Conservation (phyloP, 2,329 filamentous ascomycete genomes). For the Diplocarpon mali region DNA sequence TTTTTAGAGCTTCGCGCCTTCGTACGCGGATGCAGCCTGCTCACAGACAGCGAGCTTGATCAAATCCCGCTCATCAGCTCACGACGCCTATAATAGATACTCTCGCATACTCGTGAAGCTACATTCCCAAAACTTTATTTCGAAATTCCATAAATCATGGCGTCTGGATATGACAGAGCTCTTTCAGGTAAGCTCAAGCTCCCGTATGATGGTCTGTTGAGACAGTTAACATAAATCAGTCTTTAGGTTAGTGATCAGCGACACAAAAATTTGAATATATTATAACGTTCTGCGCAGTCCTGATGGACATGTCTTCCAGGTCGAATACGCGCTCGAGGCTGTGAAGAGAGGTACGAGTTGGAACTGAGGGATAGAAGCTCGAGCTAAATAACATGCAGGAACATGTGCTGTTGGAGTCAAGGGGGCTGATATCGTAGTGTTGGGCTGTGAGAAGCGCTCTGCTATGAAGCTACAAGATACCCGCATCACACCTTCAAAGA, state of each 20-base stretch:
- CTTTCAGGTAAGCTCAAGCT: constrained; percentile 68
- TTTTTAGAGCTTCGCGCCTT: constrained; percentile 12
- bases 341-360: constrained; percentile 76
- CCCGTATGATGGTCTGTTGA: constrained; percentile 33
- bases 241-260: constrained; percentile 55
- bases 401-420: constrained; percentile 98
- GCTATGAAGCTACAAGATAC: constrained; percentile 99
- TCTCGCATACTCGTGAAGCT: constrained; percentile 11
- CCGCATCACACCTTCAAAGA: constrained; percentile 97
- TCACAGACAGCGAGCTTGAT: constrained; percentile 13
- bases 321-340: constrained; percentile 97
- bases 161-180: constrained; percentile 97
- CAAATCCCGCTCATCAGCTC: constrained; percentile 8
- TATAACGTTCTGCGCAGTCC: constrained; percentile 57
- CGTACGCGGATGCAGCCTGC: constrained; percentile 23
- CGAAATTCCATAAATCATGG: constrained; percentile 44
- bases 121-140: neutral
- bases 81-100: constrained; percentile 3
- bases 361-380: neutral
- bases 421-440: constrained; percentile 83
- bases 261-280: constrained; percentile 4
- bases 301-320: constrained; percentile 98
- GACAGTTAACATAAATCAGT: constrained; percentile 42
- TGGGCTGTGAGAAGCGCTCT: constrained; percentile 97
- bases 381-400: constrained; percentile 40